Base-by-base conservation (phyloP, 2,329 filamentous ascomycete genomes). In the Arthroderma uncinatum region DNA sequence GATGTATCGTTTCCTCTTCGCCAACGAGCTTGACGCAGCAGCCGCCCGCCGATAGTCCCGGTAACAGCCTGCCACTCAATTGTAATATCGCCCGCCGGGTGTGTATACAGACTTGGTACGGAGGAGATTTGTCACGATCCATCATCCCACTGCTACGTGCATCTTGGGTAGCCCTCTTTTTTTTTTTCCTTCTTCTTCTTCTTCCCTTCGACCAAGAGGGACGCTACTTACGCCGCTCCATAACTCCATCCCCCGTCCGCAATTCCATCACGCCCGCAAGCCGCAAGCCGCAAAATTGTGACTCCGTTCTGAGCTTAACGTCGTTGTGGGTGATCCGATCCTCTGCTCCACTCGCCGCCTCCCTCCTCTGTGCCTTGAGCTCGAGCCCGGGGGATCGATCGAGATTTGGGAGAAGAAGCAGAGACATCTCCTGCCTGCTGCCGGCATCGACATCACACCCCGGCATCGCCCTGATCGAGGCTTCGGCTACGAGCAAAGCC, bases 211-310 rank as follows among this genome's bases (percentile, higher is more conserved):
- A 14, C 47, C n/a, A 30, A 14, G 42, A 14, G 8, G 28, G 25
- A n/a, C 47, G 25, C 28, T 50, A 33, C 47, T 50, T 50, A 30
- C 14, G 47, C 47, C 47, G 47, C 47, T 30, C 47, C 47, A 50
- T 50, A 50, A 30, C 47, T 50, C 47, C 47, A 50, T 50, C 47
- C 33, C 16, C 47, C n/a, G n/a, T n/a, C n/a, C n/a, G n/a, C n/a
- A n/a, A n/a, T n/a, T n/a, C n/a, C n/a, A n/a, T n/a, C n/a, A n/a
- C n/a, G n/a, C n/a, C 40, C 40, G 40, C 40, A 47, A 50, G 47
- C 47, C 47, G 47, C 47, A 50, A 50, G 14, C 47, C 47, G 47
- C 47, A 33, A 50, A 50, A 50, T 50, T 50, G 47, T 33, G 47
- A 50, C 47, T 50, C 25, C 47, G 25, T 50, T 33, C 44, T 50